Base-by-base conservation (phyloP, 257 asterid species). In the Primulina eburnea region DNA sequence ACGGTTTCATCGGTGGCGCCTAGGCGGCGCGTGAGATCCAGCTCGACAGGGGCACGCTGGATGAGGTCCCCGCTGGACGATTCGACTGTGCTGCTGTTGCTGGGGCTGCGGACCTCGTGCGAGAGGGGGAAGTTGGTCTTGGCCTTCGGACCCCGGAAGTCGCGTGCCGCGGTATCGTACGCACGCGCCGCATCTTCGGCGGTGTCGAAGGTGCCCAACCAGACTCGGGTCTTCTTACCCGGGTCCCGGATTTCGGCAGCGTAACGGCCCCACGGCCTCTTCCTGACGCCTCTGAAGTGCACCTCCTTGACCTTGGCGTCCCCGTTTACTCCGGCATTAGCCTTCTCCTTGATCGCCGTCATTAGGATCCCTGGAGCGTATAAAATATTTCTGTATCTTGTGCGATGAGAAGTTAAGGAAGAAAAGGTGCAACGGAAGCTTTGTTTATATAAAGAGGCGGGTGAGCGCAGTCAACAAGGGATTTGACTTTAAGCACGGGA, bases 201-300 rank as follows among this genome's bases (percentile, higher is more conserved):
- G 62, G 97, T 88, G 79, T 90, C 97, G 74, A 91, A 91, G 0
- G 97, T 91, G 20, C 97, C 97, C 30, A 91, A 65, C 97, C 97
- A 91, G 64, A 91, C 97, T 18, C 97, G 86, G 72, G 84, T 87
- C 47, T 89, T 89, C 86, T 88, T 92, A 26, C 95, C 88, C 2
- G 97, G 96, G 78, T 91, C 97, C 0, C 97, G 92, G 81, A 91
- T 91, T 77, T 91, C 97, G 62, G 97, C 96, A 55, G 97, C 97
- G 80, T 87, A 92, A 4, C 97, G 93, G n/a, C 97, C 97, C 97
- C 97, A 92, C 1, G 98, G 98, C 85, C 98, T 77, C 94, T 92
- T 92, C 67, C 98, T 58, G 7, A 92, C 98, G 28, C 98, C 98
- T 12, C 98, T 17, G 82, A 62, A 92, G 76, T 83, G 96, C n/a